Evolutionary conservation across 306 rosid species (phyloP).

Genomic region (Glycine latifolia): DNA sequence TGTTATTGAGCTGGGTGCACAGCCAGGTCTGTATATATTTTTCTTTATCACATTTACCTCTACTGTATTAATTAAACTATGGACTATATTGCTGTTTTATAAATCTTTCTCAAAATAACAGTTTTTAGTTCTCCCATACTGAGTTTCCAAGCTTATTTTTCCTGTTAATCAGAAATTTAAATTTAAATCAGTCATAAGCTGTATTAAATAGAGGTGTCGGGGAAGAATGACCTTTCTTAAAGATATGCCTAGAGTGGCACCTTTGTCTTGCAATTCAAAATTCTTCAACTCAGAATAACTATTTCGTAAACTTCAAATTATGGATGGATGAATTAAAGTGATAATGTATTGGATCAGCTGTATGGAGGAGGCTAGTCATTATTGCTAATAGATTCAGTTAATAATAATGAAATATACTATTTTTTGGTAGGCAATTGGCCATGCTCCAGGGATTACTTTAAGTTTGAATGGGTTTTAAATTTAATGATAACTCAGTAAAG

Average conservation of each 20-base stretch:
- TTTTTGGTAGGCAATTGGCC: slow-evolving; percentile 1
- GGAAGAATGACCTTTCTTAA: slow-evolving; percentile 16
- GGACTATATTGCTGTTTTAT: slow-evolving; percentile 7
- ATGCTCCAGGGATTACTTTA: slow-evolving; percentile 30
- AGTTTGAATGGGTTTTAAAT: not conserved
- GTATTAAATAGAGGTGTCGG: slow-evolving; percentile 2
- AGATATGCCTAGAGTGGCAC: slow-evolving; percentile 13
- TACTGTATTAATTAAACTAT: slow-evolving; percentile 21
- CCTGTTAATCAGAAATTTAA: not conserved
- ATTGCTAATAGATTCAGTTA: slow-evolving; percentile 27
- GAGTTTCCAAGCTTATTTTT: slow-evolving; percentile 21
- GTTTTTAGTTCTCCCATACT: slow-evolving; percentile 9
- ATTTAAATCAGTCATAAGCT: slow-evolving; percentile 2
- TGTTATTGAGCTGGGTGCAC: slow-evolving; percentile 98
- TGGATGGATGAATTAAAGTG: slow-evolving; percentile 27
- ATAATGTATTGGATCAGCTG: not conserved
- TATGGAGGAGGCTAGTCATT: slow-evolving; percentile 38
- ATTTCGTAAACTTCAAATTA: slow-evolving; percentile 23
- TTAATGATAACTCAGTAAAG: no score
- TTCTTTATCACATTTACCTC: slow-evolving; percentile 18
- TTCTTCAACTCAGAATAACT: slow-evolving; percentile 16
- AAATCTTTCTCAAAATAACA: slow-evolving; percentile 31
- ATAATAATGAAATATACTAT: slow-evolving; percentile 11
- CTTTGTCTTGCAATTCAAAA: slow-evolving; percentile 33
- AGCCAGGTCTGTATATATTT: slow-evolving; percentile 74